Percentiles rank a stretch among this genome's conserved stretches.
These are phyloP conservation scores for Coemansia furcata DNA, from an alignment of 192 early-diverging fungal species.

Conservation along the genomic window DNA sequence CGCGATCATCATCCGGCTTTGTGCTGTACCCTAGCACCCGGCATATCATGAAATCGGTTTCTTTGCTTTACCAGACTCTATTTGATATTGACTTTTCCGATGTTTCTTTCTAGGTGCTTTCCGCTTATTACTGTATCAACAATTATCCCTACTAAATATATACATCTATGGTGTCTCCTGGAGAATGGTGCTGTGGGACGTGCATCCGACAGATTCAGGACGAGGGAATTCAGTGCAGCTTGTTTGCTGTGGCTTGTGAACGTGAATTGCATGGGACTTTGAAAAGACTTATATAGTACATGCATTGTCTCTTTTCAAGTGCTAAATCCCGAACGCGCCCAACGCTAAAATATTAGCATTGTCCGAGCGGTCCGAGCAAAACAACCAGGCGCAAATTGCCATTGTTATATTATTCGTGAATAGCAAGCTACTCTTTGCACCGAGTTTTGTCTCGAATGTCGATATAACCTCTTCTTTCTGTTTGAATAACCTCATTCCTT, in stretches of 20 bases:
- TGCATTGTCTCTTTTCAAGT: background rate
- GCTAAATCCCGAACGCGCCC: no score
- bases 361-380: background rate
- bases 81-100: constrained; percentile 7
- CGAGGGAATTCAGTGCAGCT: background rate
- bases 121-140: background rate
- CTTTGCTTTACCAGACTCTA: background rate
- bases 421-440: no score
- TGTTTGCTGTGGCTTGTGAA: background rate
- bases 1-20: background rate
- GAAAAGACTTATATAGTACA: background rate
- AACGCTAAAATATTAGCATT: background rate
- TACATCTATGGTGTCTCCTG: background rate
- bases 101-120: background rate
- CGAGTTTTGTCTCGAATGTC: background rate
- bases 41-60: constrained; percentile 5
- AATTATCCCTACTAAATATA: no score
- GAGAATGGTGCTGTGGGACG: background rate
- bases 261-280: background rate
- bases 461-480: background rate
- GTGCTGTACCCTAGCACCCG: constrained; percentile 1
- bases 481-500: background rate
- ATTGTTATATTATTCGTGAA: background rate
- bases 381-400: background rate
- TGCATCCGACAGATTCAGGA: background rate